These are phyloP conservation scores for Phytophthora pini DNA, from an alignment of 352 stramenopile genomes.

Conservation along the genomic window DNA sequence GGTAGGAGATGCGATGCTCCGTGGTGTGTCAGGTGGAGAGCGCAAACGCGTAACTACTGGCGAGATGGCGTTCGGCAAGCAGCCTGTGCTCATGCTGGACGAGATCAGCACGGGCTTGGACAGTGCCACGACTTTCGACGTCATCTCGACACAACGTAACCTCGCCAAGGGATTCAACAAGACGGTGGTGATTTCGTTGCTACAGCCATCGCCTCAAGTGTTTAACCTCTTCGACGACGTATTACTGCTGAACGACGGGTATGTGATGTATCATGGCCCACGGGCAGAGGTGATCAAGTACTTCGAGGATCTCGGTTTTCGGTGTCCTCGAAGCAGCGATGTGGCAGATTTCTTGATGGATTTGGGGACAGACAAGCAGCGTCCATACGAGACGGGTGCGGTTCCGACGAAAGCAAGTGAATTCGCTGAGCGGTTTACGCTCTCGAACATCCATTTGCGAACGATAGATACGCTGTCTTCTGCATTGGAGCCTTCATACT, in stretches of 20 bases:
- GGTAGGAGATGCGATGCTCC: conserved; percentile 53
- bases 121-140: conserved; percentile 40
- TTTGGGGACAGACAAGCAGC: conserved; percentile 20
- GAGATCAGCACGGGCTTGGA: conserved; percentile 27
- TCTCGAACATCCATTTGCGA: neutral
- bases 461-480: neutral
- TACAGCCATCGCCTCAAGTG: conserved; percentile 46
- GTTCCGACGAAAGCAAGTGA: neutral
- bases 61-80: conserved; percentile 86
- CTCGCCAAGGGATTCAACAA: conserved; percentile 36
- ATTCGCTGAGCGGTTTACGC: neutral
- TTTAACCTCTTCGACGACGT: conserved; percentile 57
- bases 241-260: conserved; percentile 47
- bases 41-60: conserved; percentile 70
- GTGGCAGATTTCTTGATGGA: conserved; percentile 26
- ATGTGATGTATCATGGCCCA: conserved; percentile 29
- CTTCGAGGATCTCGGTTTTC: conserved; percentile 42
- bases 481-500: neutral
- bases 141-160: conserved; percentile 43
- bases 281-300: neutral
- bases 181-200: conserved; percentile 47
- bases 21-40: conserved; percentile 62
- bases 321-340: conserved; percentile 18
- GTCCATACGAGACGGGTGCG: conserved; percentile 1
- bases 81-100: conserved; percentile 17